These are phyloP conservation scores for Diplodia seriata DNA, from an alignment of 2,329 filamentous ascomycete species.

Conservation along the genomic window DNA sequence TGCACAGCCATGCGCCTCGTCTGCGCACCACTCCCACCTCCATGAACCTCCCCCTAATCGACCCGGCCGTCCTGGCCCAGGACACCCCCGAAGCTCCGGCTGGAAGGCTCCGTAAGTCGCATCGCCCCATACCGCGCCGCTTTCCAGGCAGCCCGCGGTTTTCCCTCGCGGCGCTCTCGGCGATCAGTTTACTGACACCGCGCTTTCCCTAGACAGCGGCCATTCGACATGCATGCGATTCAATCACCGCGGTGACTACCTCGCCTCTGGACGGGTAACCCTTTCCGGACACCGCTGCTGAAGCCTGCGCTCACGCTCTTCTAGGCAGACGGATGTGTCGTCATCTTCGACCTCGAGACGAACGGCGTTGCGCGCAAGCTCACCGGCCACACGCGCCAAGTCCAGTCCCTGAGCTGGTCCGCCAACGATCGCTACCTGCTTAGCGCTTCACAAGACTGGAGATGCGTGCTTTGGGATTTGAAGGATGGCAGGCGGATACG, in stretches of 20 bases:
- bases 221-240: slow-evolving; percentile 78
- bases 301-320: slow-evolving; percentile 35
- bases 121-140: slow-evolving; percentile 38
- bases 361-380: slow-evolving; percentile 95
- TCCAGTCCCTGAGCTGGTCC: slow-evolving; percentile 94
- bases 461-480: slow-evolving; percentile 94
- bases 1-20: slow-evolving; percentile 10
- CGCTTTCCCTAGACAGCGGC: slow-evolving; percentile 58
- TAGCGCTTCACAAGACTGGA: slow-evolving; percentile 94
- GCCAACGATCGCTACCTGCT: slow-evolving; percentile 88
- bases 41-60: slow-evolving; percentile 76
- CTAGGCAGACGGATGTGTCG: slow-evolving; percentile 83
- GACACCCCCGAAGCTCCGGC: slow-evolving; percentile 92
- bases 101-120: slow-evolving; percentile 74
- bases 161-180: slow-evolving; percentile 57
- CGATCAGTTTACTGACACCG: slow-evolving; percentile 36
- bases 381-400: slow-evolving; percentile 88
- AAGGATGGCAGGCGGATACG: slow-evolving; percentile 74
- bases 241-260: slow-evolving; percentile 91
- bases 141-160: slow-evolving; percentile 52
- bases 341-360: slow-evolving; percentile 97
- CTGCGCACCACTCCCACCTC: slow-evolving; percentile 26
- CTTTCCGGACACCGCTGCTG: slow-evolving; percentile 28
- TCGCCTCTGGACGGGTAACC: slow-evolving; percentile 84
- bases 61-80: slow-evolving; percentile 74